Percentiles rank a stretch among this genome's conserved stretches.
Conservation (phyloP, 495 filamentous ascomycete genomes). For the Neurospora sp. region DNA sequence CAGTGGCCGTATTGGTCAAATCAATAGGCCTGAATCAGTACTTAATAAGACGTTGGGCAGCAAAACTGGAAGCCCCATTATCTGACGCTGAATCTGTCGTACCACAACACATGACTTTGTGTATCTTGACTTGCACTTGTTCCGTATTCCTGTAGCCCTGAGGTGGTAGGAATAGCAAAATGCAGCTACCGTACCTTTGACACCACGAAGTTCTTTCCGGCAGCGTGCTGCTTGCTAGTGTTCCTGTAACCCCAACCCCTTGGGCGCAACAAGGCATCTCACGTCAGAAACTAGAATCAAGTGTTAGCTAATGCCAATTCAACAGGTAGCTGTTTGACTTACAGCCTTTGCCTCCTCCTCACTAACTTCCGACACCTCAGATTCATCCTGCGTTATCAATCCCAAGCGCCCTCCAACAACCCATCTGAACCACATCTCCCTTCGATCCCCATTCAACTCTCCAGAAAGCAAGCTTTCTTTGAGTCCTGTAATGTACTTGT, state of each 20-base stretch:
- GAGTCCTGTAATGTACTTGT: slow-evolving; percentile 58
- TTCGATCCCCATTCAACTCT: slow-evolving; percentile 70
- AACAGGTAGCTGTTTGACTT: neutral
- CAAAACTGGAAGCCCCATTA: neutral
- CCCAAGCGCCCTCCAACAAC: slow-evolving; percentile 58
- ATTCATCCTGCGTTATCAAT: slow-evolving; percentile 55
- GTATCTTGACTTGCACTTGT: neutral
- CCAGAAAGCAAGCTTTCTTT: slow-evolving; percentile 63
- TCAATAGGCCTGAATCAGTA: neutral
- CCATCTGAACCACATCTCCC: slow-evolving; percentile 68
- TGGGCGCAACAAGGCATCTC: neutral
- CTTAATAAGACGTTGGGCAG: neutral
- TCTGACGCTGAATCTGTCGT: neutral
- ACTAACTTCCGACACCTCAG: slow-evolving; percentile 51
- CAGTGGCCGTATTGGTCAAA: neutral
- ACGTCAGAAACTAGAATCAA: neutral
- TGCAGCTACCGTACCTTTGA: neutral
- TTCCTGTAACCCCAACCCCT: neutral
- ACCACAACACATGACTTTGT: neutral
- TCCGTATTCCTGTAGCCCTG: neutral
- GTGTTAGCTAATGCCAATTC: neutral
- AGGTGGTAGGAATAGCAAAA: neutral
- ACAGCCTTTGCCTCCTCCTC: slow-evolving; percentile 60
- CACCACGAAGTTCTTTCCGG: neutral
- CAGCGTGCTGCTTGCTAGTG: neutral